Evolutionary conservation across 805 yeast species (phyloP).

Genomic region (Ogataea zsoltii): DNA sequence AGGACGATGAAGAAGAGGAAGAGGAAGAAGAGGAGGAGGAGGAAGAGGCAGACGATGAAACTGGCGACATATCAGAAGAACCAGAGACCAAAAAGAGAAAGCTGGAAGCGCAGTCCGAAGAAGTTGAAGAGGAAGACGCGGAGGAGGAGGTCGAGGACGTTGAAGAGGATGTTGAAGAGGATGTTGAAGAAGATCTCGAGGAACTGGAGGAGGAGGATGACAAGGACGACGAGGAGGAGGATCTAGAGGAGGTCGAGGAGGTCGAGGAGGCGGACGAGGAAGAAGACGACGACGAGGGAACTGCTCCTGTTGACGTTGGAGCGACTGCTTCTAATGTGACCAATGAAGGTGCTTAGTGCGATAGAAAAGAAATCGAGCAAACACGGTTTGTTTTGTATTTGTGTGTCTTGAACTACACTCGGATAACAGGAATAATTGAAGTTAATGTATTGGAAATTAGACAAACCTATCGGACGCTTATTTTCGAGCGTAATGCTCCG

Average conservation of each 20-base stretch:
- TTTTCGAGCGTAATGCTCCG: conserved; percentile 21
- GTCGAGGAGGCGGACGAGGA: conserved; percentile 12
- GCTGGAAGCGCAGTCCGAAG: conserved; percentile 25
- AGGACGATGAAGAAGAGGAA: conserved; percentile 58
- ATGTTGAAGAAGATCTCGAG: conserved; percentile 24
- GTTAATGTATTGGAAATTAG: too few species aligned
- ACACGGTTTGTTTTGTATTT: too few species aligned
- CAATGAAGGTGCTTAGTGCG: not conserved
- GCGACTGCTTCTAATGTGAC: conserved; percentile 4
- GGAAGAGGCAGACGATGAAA: conserved; percentile 43
- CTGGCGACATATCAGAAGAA: conserved; percentile 42
- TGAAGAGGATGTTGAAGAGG: conserved; percentile 27
- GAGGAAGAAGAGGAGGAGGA: conserved; percentile 55
- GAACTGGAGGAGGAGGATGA: conserved; percentile 23
- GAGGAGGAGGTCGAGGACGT: conserved; percentile 35
- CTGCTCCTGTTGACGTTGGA: not conserved
- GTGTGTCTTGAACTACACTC: too few species aligned
- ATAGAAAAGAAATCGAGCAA: too few species aligned
- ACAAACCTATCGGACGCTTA: too few species aligned
- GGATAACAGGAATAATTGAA: too few species aligned
- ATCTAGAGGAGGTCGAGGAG: not conserved
- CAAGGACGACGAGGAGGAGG: conserved; percentile 8
- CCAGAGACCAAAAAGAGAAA: conserved; percentile 33
- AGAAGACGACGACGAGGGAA: conserved; percentile 15
- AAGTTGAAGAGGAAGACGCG: conserved; percentile 22